These are phyloP conservation scores for Teunomyces cretensis DNA, from an alignment of 805 yeast genomes.

Conservation along the genomic window DNA sequence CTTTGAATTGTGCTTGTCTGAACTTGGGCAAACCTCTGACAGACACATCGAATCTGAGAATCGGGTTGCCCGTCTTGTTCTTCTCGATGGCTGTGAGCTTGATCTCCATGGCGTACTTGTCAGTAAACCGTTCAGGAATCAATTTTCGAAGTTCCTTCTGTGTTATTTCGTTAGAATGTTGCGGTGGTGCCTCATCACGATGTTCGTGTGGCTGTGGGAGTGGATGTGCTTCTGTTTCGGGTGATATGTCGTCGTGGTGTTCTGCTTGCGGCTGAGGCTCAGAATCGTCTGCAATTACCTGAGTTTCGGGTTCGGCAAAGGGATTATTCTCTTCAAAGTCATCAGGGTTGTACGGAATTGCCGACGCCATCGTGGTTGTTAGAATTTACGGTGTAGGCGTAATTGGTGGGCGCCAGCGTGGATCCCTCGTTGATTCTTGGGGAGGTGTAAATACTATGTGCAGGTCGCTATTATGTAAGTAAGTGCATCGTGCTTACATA, in stretches of 20 bases:
- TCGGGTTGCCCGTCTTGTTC: constrained; percentile 73
- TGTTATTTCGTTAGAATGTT: neutral
- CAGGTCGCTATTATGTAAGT: too few relatives aligned
- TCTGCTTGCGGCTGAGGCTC: constrained; percentile 2
- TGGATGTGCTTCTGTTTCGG: constrained; percentile 17
- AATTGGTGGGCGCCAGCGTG: neutral
- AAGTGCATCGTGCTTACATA: neutral
- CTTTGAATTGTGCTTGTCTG: constrained; percentile 67
- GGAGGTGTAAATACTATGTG: neutral
- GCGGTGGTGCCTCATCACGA: neutral
- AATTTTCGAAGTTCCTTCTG: constrained; percentile 42
- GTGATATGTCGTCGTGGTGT: constrained; percentile 7
- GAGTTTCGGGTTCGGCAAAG: constrained; percentile 32
- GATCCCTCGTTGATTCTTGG: neutral
- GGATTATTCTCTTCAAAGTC: constrained; percentile 47
- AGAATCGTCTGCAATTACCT: neutral
- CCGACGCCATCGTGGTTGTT: constrained; percentile 3
- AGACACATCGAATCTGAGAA: constrained; percentile 61
- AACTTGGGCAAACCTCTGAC: constrained; percentile 66
- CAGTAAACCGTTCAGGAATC: constrained; percentile 51
- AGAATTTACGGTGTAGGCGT: neutral
- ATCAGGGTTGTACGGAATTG: constrained; percentile 10
- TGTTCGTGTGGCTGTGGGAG: neutral
- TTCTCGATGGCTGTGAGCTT: constrained; percentile 71
- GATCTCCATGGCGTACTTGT: constrained; percentile 45